phyloP scores from a whole-genome alignment of 148 eudicot species.

The Camellia lanceoleosa region DNA sequence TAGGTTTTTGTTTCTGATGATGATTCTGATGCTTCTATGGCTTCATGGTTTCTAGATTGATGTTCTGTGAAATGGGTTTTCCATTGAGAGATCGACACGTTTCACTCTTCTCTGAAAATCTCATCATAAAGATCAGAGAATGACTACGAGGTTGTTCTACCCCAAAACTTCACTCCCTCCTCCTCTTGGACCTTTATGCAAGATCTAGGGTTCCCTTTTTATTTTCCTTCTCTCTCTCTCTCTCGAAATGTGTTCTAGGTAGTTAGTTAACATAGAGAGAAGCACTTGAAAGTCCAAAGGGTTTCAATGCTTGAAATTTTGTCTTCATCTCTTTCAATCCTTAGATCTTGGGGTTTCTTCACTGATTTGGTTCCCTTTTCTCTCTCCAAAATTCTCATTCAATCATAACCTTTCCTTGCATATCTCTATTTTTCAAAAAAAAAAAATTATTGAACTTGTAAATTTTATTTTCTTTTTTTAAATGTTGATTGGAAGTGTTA shows the following conservation, averaged over 20 bases:
- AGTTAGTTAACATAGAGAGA: background rate
- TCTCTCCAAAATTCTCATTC: constrained; percentile 15
- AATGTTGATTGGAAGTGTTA: too few species aligned
- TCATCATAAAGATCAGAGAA: constrained; percentile 18
- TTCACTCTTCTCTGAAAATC: constrained; percentile 11
- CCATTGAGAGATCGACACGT: constrained; percentile 38
- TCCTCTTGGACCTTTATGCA: constrained; percentile 30
- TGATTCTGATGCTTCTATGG: background rate
- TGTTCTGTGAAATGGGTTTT: background rate
- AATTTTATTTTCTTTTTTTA: too few species aligned
- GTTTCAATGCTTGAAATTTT: constrained; percentile 14
- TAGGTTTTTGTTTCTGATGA: background rate
- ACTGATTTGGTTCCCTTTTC: constrained; percentile 1
- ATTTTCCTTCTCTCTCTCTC: background rate
- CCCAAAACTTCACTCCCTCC: constrained; percentile 10
- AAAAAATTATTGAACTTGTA: background rate
- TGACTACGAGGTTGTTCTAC: constrained; percentile 16
- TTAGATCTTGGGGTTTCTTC: constrained; percentile 30
- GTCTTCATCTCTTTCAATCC: constrained; percentile 24
- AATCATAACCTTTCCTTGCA: constrained; percentile 7
- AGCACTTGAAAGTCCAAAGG: background rate
- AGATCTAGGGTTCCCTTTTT: constrained; percentile 31
- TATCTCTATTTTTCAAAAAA: background rate
- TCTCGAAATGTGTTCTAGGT: background rate
- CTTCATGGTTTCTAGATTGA: background rate